A percentile compares a stretch with the other conserved stretches of the same genome.
phyloP scores from a whole-genome alignment of 2,329 filamentous ascomycete species.

The Colletotrichum sublineola region DNA sequence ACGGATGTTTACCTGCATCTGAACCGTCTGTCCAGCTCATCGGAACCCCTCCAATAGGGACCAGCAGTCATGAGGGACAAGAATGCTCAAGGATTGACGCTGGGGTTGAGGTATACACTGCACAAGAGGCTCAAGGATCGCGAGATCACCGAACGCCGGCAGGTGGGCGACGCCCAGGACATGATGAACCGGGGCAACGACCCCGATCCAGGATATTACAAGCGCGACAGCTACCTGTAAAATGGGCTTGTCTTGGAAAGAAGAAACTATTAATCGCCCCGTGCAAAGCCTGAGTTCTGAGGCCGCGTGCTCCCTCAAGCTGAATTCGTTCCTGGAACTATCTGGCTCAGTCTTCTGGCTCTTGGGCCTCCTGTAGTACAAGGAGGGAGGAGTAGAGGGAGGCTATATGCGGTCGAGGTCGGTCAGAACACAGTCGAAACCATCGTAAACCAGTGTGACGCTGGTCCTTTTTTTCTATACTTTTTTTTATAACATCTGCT shows the following conservation, averaged over 20 bases:
- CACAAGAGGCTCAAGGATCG: constrained; percentile 77
- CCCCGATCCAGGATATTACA: constrained; percentile 43
- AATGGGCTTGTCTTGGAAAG: constrained; percentile 11
- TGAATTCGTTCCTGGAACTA: neutral
- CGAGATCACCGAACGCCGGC: constrained; percentile 87
- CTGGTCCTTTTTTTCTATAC: neutral
- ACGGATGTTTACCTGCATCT: constrained; percentile 99
- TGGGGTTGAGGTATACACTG: constrained; percentile 67
- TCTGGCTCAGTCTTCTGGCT: neutral
- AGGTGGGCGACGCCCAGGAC: constrained; percentile 89
- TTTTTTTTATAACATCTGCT: neutral
- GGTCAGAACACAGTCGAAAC: constrained; percentile 5
- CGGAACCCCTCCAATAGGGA: constrained; percentile 95
- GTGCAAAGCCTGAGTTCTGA: constrained; percentile 1
- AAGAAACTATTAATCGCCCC: constrained; percentile 15
- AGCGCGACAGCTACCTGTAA: constrained; percentile 54
- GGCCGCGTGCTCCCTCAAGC: neutral
- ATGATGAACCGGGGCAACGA: constrained; percentile 71
- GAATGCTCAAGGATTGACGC: constrained; percentile 74
- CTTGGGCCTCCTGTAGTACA: neutral
- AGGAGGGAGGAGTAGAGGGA: neutral
- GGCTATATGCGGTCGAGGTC: neutral
- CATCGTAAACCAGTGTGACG: constrained; percentile 20
- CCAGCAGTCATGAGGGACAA: constrained; percentile 88
- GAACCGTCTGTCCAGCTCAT: constrained; percentile 94